Conservation (phyloP, 2,329 filamentous ascomycete genomes). For the Sporothrix protearum region DNA sequence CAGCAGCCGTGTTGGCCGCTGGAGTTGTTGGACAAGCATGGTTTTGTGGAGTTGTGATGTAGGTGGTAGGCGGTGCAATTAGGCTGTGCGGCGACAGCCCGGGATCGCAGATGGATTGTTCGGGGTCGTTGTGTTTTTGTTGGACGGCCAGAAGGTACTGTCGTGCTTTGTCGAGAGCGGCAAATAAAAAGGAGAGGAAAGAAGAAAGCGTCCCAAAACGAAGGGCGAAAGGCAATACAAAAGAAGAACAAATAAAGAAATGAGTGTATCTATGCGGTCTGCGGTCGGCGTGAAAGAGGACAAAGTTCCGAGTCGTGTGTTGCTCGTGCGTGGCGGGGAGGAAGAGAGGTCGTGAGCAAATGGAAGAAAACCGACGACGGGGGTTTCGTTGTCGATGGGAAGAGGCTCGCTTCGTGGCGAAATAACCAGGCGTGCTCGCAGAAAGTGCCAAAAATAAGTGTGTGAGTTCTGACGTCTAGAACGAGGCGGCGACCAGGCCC, state of each 20-base stretch:
- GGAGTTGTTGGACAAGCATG: conserved; percentile 28
- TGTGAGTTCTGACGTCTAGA: not conserved
- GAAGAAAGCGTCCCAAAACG: not conserved
- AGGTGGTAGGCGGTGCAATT: not conserved
- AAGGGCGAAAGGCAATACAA: not conserved
- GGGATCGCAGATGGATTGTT: not conserved
- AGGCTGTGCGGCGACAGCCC: not conserved
- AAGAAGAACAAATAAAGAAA: not conserved
- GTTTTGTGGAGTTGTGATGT: not conserved
- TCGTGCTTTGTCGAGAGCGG: not conserved
- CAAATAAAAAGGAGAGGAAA: not conserved
- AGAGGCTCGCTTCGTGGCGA: conserved; percentile 1
- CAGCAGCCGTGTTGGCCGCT: conserved; percentile 29
- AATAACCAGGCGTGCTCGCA: not conserved
- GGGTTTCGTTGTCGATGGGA: not conserved
- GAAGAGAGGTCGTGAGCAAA: not conserved
- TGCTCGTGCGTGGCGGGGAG: not conserved
- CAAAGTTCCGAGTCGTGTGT: not conserved
- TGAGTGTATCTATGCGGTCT: not conserved
- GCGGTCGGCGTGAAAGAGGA: not conserved
- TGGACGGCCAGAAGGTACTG: not conserved
- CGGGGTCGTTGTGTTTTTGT: not conserved
- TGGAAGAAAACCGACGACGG: not conserved
- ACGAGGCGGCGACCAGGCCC: not conserved
- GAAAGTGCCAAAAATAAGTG: not conserved